Base-by-base conservation (phyloP, 2,329 filamentous ascomycete species). In the Diatrype stigma region DNA sequence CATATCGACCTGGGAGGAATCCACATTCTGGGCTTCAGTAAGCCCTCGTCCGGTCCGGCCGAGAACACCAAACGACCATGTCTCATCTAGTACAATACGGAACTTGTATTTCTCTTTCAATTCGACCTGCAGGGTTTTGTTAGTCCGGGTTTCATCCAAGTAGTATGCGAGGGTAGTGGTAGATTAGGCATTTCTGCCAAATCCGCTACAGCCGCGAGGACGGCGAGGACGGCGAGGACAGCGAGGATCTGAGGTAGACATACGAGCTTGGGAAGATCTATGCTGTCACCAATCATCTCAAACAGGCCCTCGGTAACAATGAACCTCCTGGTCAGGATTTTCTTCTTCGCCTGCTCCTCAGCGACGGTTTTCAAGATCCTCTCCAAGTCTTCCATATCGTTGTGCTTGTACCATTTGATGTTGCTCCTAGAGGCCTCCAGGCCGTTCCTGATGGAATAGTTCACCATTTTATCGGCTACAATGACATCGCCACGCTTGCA, bases 401-500 rank as follows among this genome's bases (percentile, higher is more conserved):
- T 94, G 70, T 99, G 94, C 61, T 96, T 86, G 70, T 89, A 99
- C 91, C 93, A 99, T 54, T 86, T 81, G 56, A 99, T 89, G 49
- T 83, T 93, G 73, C 92, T 96, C 54, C 94, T 81, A 23, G 89
- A 94, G 52, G 96, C 90, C 73, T 99, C 91, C 7, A 99, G 81
- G 34, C 94, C 95, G 71, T 96, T 96, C 49, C 94, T 87, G 60
- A 96, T 93, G 11, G 93, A 85, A 73, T 89, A 97, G 69, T 96
- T 97, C 67, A 94, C 88, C 34, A 90, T 90, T 59, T 88, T 88
- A 72, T 99, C 94, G 40, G 91, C 94, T 49, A 99, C 90, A 61
- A 99, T 97, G 64, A 97, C 89, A 68, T 99, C 94, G 47, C 94
- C 94, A 63, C 94, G 84, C 77, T 99, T 99, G 68, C 89, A 96